Evolutionary conservation across 2,329 filamentous ascomycete species (phyloP).

Genomic region (Dothistroma septosporum): DNA sequence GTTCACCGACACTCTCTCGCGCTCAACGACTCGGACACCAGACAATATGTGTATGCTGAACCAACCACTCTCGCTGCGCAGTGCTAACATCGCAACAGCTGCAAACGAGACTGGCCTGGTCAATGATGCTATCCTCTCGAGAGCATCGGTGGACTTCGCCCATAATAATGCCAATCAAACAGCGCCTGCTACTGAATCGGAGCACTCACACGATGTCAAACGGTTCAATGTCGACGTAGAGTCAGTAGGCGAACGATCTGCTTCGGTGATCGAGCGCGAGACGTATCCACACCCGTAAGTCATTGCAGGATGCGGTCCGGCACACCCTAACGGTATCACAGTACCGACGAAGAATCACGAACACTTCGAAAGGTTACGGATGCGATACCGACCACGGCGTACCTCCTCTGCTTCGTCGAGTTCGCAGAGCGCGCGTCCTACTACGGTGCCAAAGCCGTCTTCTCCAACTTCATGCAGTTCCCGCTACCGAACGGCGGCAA

Average conservation of each 20-base stretch:
- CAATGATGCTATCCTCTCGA: slow-evolving; percentile 43
- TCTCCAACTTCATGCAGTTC: slow-evolving; percentile 61
- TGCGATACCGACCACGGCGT: slow-evolving; percentile 51
- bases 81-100: background rate
- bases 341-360: slow-evolving; percentile 45
- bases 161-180: slow-evolving; percentile 16
- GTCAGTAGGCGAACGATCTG: slow-evolving; percentile 19
- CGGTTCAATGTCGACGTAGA: slow-evolving; percentile 22
- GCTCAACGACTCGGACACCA: background rate
- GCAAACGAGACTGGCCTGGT: slow-evolving; percentile 29
- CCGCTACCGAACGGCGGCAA: slow-evolving; percentile 49
- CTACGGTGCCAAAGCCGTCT: slow-evolving; percentile 54
- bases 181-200: slow-evolving; percentile 17
- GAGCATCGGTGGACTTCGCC: slow-evolving; percentile 15
- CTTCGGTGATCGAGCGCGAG: slow-evolving; percentile 22
- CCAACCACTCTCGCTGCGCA: too few species aligned
- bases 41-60: background rate
- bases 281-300: slow-evolving; percentile 30
- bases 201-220: slow-evolving; percentile 15
- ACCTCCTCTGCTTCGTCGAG: slow-evolving; percentile 52
- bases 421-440: slow-evolving; percentile 60
- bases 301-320: too few species aligned
- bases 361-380: slow-evolving; percentile 51
- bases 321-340: background rate
- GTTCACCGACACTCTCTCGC: background rate